Evolutionary conservation across 768 basidiomycete genomes (phyloP).

Genomic region (Epithele typhae): DNA sequence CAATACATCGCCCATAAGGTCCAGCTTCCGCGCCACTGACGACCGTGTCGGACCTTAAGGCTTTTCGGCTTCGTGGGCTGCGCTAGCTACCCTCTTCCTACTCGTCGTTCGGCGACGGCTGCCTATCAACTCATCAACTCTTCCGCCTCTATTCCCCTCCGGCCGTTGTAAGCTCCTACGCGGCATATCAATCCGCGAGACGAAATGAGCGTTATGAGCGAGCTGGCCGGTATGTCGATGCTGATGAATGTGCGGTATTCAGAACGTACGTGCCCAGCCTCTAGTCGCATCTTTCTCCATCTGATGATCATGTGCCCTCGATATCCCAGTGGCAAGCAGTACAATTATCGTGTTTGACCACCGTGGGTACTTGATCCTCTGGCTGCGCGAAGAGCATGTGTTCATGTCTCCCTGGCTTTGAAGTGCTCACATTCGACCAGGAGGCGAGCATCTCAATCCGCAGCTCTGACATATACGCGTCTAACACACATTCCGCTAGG

Average conservation of each 20-base stretch:
- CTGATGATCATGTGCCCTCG: neutral
- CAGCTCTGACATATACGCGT: neutral
- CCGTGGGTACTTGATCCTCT: slow-evolving; percentile 30
- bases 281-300: neutral
- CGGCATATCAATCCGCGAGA: no score
- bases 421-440: slow-evolving; percentile 48
- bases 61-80: no score
- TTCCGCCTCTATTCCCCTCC: no score
- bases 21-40: no score
- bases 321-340: slow-evolving; percentile 42
- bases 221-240: no score
- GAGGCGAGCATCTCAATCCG: slow-evolving; percentile 47
- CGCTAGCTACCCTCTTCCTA: no score
- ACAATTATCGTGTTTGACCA: slow-evolving; percentile 52
- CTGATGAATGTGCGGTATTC: slow-evolving; percentile 16
- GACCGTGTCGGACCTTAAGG: no score
- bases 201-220: no score
- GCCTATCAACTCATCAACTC: no score
- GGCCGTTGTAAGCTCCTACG: no score
- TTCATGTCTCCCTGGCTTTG: neutral
- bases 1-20: no score
- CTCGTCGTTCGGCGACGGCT: no score
- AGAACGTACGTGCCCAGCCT: slow-evolving; percentile 11
- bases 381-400: neutral
- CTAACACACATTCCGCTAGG: slow-evolving; percentile 24